These are phyloP conservation scores for Sporothrix curviconia DNA, from an alignment of 2,329 filamentous ascomycete genomes.

Conservation along the genomic window DNA sequence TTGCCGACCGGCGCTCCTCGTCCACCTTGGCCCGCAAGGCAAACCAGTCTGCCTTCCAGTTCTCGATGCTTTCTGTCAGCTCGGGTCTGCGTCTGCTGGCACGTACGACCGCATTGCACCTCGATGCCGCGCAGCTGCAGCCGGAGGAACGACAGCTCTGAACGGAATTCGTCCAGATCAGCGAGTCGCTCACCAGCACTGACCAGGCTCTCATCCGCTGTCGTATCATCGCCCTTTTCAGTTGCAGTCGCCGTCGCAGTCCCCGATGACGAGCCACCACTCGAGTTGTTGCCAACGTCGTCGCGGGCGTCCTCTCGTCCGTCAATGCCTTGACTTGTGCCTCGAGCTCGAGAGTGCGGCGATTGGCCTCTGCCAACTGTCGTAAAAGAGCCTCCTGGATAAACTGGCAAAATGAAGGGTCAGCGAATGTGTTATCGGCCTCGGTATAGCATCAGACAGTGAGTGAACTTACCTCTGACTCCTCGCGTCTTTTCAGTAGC, in stretches of 20 bases:
- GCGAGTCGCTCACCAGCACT: neutral
- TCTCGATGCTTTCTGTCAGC: slow-evolving; percentile 51
- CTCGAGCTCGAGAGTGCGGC: slow-evolving; percentile 55
- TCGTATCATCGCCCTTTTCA: neutral
- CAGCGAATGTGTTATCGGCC: too few species aligned
- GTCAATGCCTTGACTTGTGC: slow-evolving; percentile 49
- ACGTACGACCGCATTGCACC: slow-evolving; percentile 46
- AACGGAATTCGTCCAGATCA: slow-evolving; percentile 45
- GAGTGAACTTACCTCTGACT: slow-evolving; percentile 34
- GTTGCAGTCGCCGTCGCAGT: neutral
- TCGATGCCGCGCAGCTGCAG: slow-evolving; percentile 58
- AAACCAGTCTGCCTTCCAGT: slow-evolving; percentile 57
- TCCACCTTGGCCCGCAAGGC: slow-evolving; percentile 27
- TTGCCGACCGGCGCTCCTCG: slow-evolving; percentile 12
- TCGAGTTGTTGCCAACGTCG: neutral
- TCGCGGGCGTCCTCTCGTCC: neutral
- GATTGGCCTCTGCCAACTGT: slow-evolving; percentile 13
- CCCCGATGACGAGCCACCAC: too few species aligned
- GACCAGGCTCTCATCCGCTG: neutral
- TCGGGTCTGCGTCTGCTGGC: slow-evolving; percentile 45
- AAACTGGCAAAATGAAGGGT: neutral
- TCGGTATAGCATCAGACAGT: too few species aligned
- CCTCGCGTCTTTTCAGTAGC: slow-evolving; percentile 50
- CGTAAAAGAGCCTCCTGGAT: slow-evolving; percentile 46
- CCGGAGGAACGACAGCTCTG: slow-evolving; percentile 54